Conservation (phyloP, 441 rosid genomes). For the Kokia cookei region DNA sequence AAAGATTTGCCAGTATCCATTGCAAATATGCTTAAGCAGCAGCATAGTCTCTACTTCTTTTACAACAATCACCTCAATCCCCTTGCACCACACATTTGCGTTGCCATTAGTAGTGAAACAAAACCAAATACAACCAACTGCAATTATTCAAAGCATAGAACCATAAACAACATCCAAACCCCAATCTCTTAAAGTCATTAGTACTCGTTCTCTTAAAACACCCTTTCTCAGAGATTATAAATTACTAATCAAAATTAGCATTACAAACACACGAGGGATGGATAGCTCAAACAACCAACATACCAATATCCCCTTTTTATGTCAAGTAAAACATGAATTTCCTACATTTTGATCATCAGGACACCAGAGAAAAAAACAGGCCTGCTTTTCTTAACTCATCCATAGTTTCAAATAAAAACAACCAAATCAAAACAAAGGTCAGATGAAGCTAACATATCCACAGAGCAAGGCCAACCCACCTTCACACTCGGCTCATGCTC, state of each 20-base stretch:
- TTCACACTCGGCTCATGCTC: constrained; percentile 9
- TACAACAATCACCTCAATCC: background rate
- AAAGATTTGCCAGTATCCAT: background rate
- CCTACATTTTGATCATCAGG: constrained; percentile 25
- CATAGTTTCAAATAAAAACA: background rate
- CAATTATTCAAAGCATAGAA: background rate
- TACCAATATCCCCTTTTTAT: constrained; percentile 23
- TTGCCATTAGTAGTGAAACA: background rate
- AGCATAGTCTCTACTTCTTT: background rate
- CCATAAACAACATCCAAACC: background rate
- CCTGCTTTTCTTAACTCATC: constrained; percentile 23
- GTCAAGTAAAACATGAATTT: constrained; percentile 9
- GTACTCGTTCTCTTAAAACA: background rate
- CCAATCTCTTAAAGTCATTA: background rate
- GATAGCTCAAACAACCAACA: constrained; percentile 14
- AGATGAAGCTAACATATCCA: constrained; percentile 7
- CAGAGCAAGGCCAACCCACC: constrained; percentile 5
- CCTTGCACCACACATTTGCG: background rate
- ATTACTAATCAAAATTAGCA: constrained; percentile 8
- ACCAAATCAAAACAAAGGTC: background rate
- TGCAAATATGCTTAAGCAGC: background rate
- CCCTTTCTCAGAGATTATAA: background rate
- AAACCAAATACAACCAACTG: background rate
- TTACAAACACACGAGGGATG: constrained; percentile 11
- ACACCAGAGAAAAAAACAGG: constrained; percentile 23